Percentiles rank a stretch among this genome's conserved stretches.
phyloP scores from a whole-genome alignment of 31 red algal genomes.

The Porphyra umbilicalis region DNA sequence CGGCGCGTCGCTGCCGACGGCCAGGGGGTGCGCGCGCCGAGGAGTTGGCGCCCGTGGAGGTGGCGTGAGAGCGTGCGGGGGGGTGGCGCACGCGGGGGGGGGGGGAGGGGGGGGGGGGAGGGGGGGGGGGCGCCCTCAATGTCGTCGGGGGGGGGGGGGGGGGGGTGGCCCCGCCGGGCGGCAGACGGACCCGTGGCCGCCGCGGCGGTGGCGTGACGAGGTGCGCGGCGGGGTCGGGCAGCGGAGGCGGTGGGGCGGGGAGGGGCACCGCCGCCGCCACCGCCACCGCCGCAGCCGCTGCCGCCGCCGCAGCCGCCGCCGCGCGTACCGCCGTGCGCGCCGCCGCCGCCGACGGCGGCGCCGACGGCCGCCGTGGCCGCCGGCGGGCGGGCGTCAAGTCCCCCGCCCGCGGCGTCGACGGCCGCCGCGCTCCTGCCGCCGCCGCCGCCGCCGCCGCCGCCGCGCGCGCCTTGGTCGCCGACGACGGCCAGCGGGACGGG shows the following conservation, averaged over 20 bases:
- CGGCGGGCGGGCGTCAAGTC: neutral
- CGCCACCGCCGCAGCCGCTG: neutral
- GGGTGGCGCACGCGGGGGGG: neutral
- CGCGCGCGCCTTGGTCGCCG: neutral
- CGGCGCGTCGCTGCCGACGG: neutral
- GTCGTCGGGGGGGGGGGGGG: neutral
- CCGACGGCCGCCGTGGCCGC: neutral
- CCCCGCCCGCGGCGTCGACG: neutral
- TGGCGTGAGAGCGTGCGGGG: neutral
- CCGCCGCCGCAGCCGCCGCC: neutral
- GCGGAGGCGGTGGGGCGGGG: neutral
- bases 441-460: neutral
- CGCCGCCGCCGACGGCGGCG: neutral
- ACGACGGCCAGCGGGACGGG: neutral
- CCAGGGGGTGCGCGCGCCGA: neutral
- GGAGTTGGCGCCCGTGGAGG: neutral
- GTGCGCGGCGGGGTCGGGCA: neutral
- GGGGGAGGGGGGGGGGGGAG: neutral
- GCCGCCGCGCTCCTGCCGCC: neutral
- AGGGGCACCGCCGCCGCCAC: neutral
- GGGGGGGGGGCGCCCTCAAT: neutral
- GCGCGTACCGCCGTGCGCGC: neutral
- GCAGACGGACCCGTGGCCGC: neutral
- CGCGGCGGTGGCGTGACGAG: neutral
- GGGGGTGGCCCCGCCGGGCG: no score